Evolutionary conservation across 768 basidiomycete species (phyloP), one percentile per base, ranked within the genome.

Genomic region (Agaricus sinodeliciosus): DNA sequence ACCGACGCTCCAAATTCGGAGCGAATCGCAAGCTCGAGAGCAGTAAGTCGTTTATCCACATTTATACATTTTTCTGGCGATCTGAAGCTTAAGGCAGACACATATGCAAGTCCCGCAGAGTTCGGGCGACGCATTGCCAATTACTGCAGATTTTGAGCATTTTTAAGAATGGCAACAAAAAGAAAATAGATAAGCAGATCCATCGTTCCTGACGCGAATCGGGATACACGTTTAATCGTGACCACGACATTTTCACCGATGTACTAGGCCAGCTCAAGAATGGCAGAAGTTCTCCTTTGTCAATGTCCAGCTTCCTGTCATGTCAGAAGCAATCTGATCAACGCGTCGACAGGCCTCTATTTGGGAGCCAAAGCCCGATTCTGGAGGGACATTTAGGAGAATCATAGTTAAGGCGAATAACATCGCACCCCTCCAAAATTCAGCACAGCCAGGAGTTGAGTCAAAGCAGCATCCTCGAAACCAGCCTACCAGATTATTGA

Each of bases 231-330:
- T 76, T 76, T 66, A 58, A 64, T 67, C 67, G 66, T 63, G 68
- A 60, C 73, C 73, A 72, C 74, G 67, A 27, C 51, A 22, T 42
- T 19, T 31, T 31, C 7, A 26, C 13, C 40, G 46, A 48, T 57
- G 62, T 59, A 62, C 55, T 26, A 48, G 58, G 50, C 49, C 49
- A 57, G 56, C 43, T 48, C 55, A 49, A 55, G 57, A 56, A 59
- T 53, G 54, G 51, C 50, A 59, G 51, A 64, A 68, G 71, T 72
- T 68, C 60, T 67, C 61, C 57, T 62, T 59, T 54, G 51, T 55
- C 47, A 59, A 60, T 70, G 64, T 60, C 62, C 73, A 70, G 67
- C 57, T 69, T 73, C 63, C 67, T 77, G 77, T 77, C 77, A 75
- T 70, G 76, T 70, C 75, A 77, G 62, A 55, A 60, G 65, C 69